Evolutionary conservation across 129 eudicot genomes (phyloP).

Genomic region (Flaveria brownii): DNA sequence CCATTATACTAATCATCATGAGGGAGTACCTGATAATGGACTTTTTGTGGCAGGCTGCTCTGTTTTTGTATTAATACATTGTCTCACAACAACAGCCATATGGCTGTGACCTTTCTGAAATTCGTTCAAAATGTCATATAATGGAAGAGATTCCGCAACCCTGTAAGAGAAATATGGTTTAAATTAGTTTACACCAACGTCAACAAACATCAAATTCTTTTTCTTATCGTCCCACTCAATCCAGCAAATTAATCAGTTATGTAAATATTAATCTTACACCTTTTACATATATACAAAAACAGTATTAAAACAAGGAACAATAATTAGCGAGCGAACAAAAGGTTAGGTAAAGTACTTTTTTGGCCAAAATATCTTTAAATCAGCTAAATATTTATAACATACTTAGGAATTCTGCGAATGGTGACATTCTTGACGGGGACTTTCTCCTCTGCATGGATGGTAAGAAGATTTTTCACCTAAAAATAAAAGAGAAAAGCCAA

Average conservation of each 20-base stretch:
- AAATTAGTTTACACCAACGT: not conserved
- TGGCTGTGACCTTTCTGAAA: constrained; percentile 96
- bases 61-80: constrained; percentile 31
- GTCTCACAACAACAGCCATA: constrained; percentile 87
- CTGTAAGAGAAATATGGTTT: constrained; percentile 35
- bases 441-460: constrained; percentile 70
- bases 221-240: not conserved
- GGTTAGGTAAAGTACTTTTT: constrained; percentile 1
- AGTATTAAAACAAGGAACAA: not conserved
- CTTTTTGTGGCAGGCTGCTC: constrained; percentile 38
- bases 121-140: constrained; percentile 89
- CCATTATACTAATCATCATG: not conserved
- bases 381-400: constrained; percentile 2
- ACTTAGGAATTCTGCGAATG: constrained; percentile 80
- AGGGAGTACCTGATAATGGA: constrained; percentile 39
- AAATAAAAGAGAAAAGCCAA: not conserved
- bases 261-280: not conserved
- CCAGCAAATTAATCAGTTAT: not conserved
- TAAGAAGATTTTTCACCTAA: constrained; percentile 76
- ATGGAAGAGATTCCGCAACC: constrained; percentile 77
- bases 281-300: not conserved
- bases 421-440: constrained; percentile 80
- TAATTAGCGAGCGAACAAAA: not conserved
- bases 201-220: not conserved
- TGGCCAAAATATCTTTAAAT: not conserved